phyloP scores from a whole-genome alignment of 345 rosid genomes.

The Linum trigynum region DNA sequence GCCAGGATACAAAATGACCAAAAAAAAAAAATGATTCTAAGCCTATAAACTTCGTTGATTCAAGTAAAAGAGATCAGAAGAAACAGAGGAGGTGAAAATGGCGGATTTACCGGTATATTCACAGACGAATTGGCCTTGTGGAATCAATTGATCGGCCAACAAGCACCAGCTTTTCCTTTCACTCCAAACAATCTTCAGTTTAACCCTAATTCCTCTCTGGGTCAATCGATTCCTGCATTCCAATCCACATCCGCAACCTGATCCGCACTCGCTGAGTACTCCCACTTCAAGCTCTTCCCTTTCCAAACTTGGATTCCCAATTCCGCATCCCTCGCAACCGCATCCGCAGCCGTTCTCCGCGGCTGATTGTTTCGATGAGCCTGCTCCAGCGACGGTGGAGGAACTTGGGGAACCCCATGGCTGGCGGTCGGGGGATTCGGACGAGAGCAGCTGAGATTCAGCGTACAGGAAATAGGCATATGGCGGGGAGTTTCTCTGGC shows the following conservation, averaged over 20 bases:
- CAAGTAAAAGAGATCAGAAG: neutral
- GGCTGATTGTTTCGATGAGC: neutral
- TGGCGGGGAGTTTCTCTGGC: slow-evolving; percentile 18
- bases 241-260: slow-evolving; percentile 48
- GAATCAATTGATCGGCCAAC: slow-evolving; percentile 55
- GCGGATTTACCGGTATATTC: slow-evolving; percentile 63
- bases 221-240: slow-evolving; percentile 55
- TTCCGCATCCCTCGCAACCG: slow-evolving; percentile 41
- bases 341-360: slow-evolving; percentile 14
- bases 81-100: neutral
- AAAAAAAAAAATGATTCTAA: neutral
- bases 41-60: neutral
- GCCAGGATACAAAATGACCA: neutral
- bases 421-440: slow-evolving; percentile 30
- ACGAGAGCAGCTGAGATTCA: slow-evolving; percentile 44
- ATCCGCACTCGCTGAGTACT: slow-evolving; percentile 51
- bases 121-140: slow-evolving; percentile 58
- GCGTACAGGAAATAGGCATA: slow-evolving; percentile 64
- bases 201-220: slow-evolving; percentile 48
- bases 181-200: slow-evolving; percentile 54
- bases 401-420: slow-evolving; percentile 37
- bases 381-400: slow-evolving; percentile 1
- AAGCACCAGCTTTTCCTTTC: slow-evolving; percentile 76
- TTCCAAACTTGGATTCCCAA: slow-evolving; percentile 28
- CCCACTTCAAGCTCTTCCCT: slow-evolving; percentile 28